A percentile compares a stretch with the other conserved stretches of the same genome.
Conservation (phyloP, 179 eudicot species). For the Camellia oleifera region DNA sequence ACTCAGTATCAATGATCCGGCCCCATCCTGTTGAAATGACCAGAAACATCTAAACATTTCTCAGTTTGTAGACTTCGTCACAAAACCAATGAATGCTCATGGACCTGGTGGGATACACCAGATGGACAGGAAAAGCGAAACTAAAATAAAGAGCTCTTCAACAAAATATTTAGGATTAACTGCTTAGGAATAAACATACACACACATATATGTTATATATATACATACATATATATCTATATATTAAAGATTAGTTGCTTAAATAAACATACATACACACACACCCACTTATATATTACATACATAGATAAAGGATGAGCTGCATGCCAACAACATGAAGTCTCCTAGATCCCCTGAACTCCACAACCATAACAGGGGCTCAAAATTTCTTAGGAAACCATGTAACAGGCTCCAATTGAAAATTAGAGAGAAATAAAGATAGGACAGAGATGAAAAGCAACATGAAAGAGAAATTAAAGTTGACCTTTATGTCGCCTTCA, state of each 20-base stretch:
- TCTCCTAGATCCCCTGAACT: background rate
- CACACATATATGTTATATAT: background rate
- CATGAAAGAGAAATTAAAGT: background rate
- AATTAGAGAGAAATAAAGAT: background rate
- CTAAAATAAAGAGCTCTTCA: background rate
- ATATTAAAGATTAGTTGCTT: background rate
- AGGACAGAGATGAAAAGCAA: constrained; percentile 8
- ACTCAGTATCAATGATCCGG: constrained; percentile 51
- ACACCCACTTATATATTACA: no score
- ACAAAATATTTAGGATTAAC: background rate
- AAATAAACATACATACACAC: background rate
- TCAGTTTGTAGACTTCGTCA: constrained; percentile 33
- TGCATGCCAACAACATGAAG: background rate
- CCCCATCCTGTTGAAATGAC: constrained; percentile 50
- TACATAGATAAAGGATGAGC: background rate
- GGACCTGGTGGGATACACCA: background rate
- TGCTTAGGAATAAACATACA: background rate
- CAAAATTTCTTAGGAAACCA: background rate
- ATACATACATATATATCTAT: no score
- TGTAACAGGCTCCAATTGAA: background rate
- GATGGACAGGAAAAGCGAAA: background rate
- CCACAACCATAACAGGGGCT: background rate
- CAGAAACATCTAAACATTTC: constrained; percentile 47
- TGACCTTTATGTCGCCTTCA: constrained; percentile 96
- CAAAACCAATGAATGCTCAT: constrained; percentile 21